Percentiles rank a stretch among this genome's conserved stretches.
These are phyloP conservation scores for Moricandia arvensis DNA, from an alignment of 345 rosid species.

Conservation along the genomic window DNA sequence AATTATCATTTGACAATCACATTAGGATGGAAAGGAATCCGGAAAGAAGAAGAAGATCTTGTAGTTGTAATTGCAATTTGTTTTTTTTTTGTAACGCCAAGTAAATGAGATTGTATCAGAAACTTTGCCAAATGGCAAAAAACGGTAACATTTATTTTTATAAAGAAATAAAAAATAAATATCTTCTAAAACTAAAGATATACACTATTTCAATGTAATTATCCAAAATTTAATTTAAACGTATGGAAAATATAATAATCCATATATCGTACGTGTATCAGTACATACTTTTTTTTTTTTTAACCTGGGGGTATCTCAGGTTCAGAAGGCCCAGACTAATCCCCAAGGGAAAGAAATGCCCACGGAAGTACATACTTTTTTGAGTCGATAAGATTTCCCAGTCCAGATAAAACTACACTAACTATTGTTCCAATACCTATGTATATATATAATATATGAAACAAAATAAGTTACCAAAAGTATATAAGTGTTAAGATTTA, in stretches of 20 bases:
- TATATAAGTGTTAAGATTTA: background rate
- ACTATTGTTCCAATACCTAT: background rate
- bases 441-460: background rate
- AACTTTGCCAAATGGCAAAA: background rate
- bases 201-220: background rate
- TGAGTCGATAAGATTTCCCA: background rate
- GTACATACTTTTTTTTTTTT: no score
- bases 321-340: no score
- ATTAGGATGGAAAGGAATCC: no score
- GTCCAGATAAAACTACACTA: background rate
- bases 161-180: background rate
- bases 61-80: background rate
- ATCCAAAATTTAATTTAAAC: background rate
- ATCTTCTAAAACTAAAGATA: background rate
- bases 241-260: no score
- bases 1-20: background rate
- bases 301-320: no score
- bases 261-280: no score
- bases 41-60: background rate
- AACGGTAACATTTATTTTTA: background rate
- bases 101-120: background rate
- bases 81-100: background rate
- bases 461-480: background rate
- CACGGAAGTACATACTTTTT: no score
- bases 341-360: no score